phyloP scores from a whole-genome alignment of 306 rosid species.

The Senna tora region DNA sequence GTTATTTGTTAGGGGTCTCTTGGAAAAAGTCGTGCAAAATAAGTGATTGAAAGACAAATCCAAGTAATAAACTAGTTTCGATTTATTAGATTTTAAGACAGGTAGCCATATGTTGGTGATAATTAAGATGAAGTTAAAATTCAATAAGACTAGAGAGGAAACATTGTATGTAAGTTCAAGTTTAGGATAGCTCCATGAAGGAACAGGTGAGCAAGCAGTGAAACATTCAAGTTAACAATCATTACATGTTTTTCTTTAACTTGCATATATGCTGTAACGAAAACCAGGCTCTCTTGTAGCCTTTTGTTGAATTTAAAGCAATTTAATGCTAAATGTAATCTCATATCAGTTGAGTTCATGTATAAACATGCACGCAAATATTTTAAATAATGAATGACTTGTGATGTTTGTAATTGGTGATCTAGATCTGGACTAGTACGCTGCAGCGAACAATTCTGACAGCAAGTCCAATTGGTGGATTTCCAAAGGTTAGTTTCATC shows the following conservation, averaged over 20 bases:
- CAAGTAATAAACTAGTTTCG: neutral
- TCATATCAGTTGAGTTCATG: slow-evolving; percentile 25
- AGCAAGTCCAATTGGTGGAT: slow-evolving; percentile 83
- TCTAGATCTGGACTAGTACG: slow-evolving; percentile 98
- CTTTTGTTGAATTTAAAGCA: slow-evolving; percentile 24
- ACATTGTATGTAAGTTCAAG: too few species aligned
- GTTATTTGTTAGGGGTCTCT: neutral
- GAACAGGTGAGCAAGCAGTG: slow-evolving; percentile 1
- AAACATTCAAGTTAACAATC: neutral
- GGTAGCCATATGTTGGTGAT: neutral
- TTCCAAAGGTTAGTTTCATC: slow-evolving; percentile 82
- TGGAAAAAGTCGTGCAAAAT: neutral
- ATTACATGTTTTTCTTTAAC: neutral
- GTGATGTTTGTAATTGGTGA: slow-evolving; percentile 38
- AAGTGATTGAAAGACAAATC: neutral
- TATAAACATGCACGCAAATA: slow-evolving; percentile 17
- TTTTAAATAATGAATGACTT: slow-evolving; percentile 32
- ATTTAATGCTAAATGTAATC: slow-evolving; percentile 21
- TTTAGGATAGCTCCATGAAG: neutral
- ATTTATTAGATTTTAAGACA: neutral
- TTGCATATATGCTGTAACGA: neutral
- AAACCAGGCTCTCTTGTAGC: neutral
- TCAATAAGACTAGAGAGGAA: neutral
- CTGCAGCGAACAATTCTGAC: slow-evolving; percentile 92
- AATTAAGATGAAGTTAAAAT: neutral